Conservation (phyloP, 495 filamentous ascomycete species). For the Letharia lupina region DNA sequence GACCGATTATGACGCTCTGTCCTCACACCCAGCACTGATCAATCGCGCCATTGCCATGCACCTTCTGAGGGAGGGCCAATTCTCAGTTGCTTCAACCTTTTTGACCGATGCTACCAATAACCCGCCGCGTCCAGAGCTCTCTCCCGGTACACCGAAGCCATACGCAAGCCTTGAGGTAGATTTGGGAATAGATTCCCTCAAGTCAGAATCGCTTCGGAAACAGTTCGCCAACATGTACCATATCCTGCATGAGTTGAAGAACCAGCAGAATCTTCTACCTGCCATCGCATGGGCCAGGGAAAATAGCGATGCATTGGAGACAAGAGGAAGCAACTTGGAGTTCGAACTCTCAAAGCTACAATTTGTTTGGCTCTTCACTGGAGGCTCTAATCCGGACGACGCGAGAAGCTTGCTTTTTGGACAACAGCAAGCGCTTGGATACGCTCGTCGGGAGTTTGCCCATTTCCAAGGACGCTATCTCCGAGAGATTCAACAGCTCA, state of each 20-base stretch:
- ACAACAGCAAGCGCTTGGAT: conserved; percentile 55
- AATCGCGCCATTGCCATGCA: conserved; percentile 96
- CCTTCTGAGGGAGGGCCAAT: conserved; percentile 87
- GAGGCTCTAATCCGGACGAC: conserved; percentile 29
- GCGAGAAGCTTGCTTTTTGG: conserved; percentile 29
- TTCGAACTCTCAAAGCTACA: conserved; percentile 86
- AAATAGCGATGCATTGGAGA: conserved; percentile 62
- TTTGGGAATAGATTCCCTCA: conserved; percentile 46
- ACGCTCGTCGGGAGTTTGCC: conserved; percentile 59
- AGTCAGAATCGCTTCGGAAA: conserved; percentile 60
- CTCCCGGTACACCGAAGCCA: conserved; percentile 17
- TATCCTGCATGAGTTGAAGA: conserved; percentile 69
- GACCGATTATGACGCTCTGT: conserved; percentile 74
- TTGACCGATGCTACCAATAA: conserved; percentile 51
- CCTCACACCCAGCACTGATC: conserved; percentile 63
- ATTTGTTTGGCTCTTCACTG: conserved; percentile 72
- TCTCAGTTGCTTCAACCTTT: conserved; percentile 76
- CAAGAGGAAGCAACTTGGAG: conserved; percentile 82
- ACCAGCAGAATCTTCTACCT: conserved; percentile 59
- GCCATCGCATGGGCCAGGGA: conserved; percentile 80
- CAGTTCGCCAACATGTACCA: conserved; percentile 85
- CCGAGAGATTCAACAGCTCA: conserved; percentile 66
- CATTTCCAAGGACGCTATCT: conserved; percentile 62
- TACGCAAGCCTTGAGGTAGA: conserved; percentile 26
- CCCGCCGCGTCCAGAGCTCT: conserved; percentile 1